Evolutionary conservation across 176 grass and related monocot species (phyloP), one percentile per base, ranked within the genome.

Genomic region (Cenchrus purpureus): DNA sequence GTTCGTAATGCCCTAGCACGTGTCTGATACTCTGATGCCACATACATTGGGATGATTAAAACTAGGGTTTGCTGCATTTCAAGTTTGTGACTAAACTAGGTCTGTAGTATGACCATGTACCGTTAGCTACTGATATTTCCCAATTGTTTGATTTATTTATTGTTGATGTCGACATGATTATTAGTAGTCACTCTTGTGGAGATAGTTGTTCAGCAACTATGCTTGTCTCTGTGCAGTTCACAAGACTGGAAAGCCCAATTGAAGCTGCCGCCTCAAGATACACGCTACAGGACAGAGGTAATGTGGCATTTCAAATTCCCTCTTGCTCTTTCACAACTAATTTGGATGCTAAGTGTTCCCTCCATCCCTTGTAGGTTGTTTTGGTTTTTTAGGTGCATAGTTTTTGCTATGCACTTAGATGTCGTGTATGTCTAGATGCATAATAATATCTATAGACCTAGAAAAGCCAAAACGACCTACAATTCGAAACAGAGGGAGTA

Each of bases 191-290:
- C 28, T 59, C 42, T 65, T 48, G 25, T 76, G 8, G 40, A 90
- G 49, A 73, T 61, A 68, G 6, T 49, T 42, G 48, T n/a, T 81
- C 40, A 80, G 65, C 48, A 79, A 74, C 22, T 80, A 40, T 91
- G 20, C 8, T 84, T 25, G 11, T 31, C 19, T 93, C 66, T 67
- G 87, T 83, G 85, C 87, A 98, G 96, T 89, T 93, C 85, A 48
- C 89, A 93, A 89, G 89, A 92, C 85, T 98, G 96, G 95, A 98
- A 98, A 80, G 79, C 91, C 49, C 93, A 87, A 90, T 88, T 98
- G 83, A 95, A 88, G 78, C 87, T 98, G 48, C 96, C 93, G 54
- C 85, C 89, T 52, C 61, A 69, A 74, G 96, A 98, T 91, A 94
- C 96, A 19, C 87, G 96, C 67, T 95, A 91, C 89, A 95, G 53